phyloP scores from a whole-genome alignment of 805 yeast genomes.

The Starmerella roubikii region DNA sequence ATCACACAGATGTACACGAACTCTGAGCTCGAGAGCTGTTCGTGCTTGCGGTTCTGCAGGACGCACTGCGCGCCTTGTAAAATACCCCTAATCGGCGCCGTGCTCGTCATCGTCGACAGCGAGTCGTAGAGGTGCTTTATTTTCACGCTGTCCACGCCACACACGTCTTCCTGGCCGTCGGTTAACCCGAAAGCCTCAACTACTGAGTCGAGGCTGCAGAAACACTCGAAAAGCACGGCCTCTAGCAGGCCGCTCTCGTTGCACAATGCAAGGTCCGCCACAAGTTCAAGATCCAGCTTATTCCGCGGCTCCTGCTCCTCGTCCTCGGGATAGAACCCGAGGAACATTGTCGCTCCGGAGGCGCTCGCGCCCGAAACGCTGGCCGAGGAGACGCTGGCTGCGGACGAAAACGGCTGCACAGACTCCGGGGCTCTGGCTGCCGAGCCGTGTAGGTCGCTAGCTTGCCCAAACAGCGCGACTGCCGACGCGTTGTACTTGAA shows the following conservation, averaged over 20 bases:
- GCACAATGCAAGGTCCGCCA: conserved; percentile 14
- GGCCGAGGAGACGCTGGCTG: conserved; percentile 1
- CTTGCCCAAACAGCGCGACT: conserved; percentile 6
- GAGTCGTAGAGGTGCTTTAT: conserved; percentile 12
- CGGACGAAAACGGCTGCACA: not conserved
- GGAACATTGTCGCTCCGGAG: conserved; percentile 5
- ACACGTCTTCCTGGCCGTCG: not conserved
- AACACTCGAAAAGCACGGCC: conserved; percentile 17
- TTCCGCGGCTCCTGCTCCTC: conserved; percentile 2
- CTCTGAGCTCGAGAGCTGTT: conserved; percentile 13
- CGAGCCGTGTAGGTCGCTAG: not conserved
- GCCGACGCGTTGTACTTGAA: conserved; percentile 7
- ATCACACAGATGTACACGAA: conserved; percentile 17
- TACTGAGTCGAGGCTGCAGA: conserved; percentile 15
- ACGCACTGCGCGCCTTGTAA: conserved; percentile 22
- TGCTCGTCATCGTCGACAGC: conserved; percentile 14
- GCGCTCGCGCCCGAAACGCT: conserved; percentile 2
- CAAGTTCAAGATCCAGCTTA: conserved; percentile 15
- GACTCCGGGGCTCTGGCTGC: not conserved
- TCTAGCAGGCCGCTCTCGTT: conserved; percentile 18
- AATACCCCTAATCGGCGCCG: conserved; percentile 22
- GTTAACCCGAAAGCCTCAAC: conserved; percentile 7
- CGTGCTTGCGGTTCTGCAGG: conserved; percentile 15
- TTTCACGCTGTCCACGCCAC: conserved; percentile 4
- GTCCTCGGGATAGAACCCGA: conserved; percentile 6